Percentiles rank a stretch among this genome's conserved stretches.
These are phyloP conservation scores for Pythium guiyangense DNA, from an alignment of 352 stramenopile species.

Conservation along the genomic window DNA sequence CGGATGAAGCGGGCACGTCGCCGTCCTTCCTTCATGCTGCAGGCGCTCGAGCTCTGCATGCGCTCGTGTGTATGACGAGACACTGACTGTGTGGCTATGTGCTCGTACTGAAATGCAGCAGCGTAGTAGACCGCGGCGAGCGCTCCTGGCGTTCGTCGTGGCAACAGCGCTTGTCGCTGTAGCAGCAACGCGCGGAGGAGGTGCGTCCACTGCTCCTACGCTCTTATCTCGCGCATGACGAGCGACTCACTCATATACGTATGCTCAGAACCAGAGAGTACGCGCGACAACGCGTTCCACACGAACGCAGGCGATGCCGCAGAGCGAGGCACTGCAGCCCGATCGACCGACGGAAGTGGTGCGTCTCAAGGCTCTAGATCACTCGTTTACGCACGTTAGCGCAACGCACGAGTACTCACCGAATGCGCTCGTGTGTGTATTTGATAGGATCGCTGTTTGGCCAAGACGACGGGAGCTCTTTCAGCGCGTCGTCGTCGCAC, in stretches of 20 bases:
- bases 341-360: constrained; percentile 11
- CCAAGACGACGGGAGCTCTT: neutral
- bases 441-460: constrained; percentile 8
- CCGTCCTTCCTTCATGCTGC: neutral
- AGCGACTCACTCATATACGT: too few species aligned
- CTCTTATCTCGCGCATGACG: too few species aligned
- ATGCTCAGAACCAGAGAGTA: neutral
- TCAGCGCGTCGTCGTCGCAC: constrained; percentile 1
- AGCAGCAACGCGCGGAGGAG: neutral
- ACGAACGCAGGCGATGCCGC: neutral
- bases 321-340: neutral
- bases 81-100: neutral
- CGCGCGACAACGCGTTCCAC: neutral
- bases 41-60: neutral
- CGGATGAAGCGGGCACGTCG: neutral
- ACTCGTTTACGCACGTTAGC: too few species aligned
- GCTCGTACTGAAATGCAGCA: neutral
- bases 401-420: too few species aligned
- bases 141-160: constrained; percentile 2
- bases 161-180: constrained; percentile 10
- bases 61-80: neutral
- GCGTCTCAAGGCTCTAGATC: neutral
- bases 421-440: neutral
- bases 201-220: constrained; percentile 3
- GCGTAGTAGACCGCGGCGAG: constrained; percentile 7